phyloP scores from a whole-genome alignment of 1,284 basidiomycete genomes.

The Neolentinus lepideus region DNA sequence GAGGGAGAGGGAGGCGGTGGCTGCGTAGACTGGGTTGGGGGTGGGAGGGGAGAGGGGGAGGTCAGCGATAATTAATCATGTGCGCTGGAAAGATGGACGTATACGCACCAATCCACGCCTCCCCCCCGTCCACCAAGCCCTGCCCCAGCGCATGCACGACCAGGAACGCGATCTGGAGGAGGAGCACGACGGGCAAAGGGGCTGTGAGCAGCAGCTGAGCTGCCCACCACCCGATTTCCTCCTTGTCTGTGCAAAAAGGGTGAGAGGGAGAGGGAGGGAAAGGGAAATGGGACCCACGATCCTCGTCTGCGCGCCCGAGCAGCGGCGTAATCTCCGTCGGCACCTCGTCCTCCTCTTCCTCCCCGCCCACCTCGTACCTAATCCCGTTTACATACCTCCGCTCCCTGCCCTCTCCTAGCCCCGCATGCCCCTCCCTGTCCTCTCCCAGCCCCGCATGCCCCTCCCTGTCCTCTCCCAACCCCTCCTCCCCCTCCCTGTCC shows the following conservation, averaged over 20 bases:
- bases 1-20: constrained; percentile 36
- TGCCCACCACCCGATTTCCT: constrained; percentile 50
- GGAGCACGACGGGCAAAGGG: constrained; percentile 47
- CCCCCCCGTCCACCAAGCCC: constrained; percentile 60
- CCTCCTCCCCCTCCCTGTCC: constrained; percentile 11
- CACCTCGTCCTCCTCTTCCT: constrained; percentile 19
- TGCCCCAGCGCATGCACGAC: constrained; percentile 46
- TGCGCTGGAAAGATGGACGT: not conserved
- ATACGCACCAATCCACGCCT: constrained; percentile 37
- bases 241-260: constrained; percentile 3
- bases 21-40: constrained; percentile 41
- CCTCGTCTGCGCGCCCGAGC: constrained; percentile 21
- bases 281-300: not conserved
- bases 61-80: no score
- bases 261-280: not conserved
- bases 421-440: constrained; percentile 10
- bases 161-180: constrained; percentile 47
- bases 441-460: constrained; percentile 11
- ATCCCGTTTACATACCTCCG: constrained; percentile 8
- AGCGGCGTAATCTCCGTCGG: constrained; percentile 43
- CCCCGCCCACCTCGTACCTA: constrained; percentile 18
- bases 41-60: no score
- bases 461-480: not conserved
- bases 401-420: not conserved
- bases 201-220: constrained; percentile 50